Base-by-base conservation (phyloP, 768 basidiomycete genomes). In the Collybiopsis luxurians region DNA sequence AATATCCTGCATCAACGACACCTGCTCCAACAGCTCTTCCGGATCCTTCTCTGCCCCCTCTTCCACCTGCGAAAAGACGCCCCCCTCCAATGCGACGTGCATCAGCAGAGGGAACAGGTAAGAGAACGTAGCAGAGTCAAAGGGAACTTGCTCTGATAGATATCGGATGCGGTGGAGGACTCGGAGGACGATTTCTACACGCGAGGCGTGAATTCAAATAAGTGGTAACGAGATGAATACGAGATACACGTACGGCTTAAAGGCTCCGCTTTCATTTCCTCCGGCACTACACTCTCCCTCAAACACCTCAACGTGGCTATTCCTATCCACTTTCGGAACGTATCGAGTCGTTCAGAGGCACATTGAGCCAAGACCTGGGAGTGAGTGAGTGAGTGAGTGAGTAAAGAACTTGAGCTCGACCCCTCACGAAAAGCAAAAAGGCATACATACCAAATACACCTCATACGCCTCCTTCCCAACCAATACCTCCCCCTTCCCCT, bases 61-160 rank as follows among this genome's bases (percentile, higher is more conserved):
- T 34, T 34, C 31, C 44, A 90, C 84, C 15, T 76, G 75, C 0
- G 80, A 73, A 0, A 76, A 73, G 10, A 95, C 73, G 0, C 92
- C 94, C 4, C 92, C 93, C 26, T 78, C 76, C 1, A 73, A 65
- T 7, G 94, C 74, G 19, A 97, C 83, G 44, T 82, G 80, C 10
- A 75, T 81, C 3, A 98, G 71, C 12, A 98, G 77, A 7, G 92
- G 89, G 47, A 86, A 88, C 0, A 83, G 71, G 61, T 95, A 92
- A 0, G 90, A 84, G 70, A 91, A 96, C 0, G 94, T 95, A 1
- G 91, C 84, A 0, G 88, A 80, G 66, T 96, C 92, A 50, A 98
- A 87, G 0, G 93, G 84, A 0, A 81, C 72, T 60, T 92, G 87
- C 59, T 95, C 91, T 0, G 92, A 86, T 3, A 95, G 75, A 57